phyloP scores from a whole-genome alignment of 2,329 filamentous ascomycete genomes.

The Cladosporium phlei region DNA sequence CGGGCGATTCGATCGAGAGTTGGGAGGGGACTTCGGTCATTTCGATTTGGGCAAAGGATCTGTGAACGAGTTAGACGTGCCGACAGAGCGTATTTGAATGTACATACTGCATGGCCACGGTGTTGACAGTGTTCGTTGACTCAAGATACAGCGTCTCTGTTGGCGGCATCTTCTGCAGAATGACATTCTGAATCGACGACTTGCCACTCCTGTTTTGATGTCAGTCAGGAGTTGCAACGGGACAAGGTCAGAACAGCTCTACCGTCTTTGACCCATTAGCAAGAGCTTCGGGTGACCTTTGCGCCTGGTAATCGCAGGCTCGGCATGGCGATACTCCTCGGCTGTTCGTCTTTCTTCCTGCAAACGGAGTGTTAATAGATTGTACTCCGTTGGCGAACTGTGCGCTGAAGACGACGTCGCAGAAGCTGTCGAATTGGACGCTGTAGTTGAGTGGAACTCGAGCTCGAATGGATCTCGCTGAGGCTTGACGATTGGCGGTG shows the following conservation, averaged over 20 bases:
- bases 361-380: conserved; percentile 27
- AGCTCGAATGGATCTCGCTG: conserved; percentile 29
- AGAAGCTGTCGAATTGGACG: conserved; percentile 18
- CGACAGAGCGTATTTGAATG: neutral
- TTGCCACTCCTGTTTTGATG: conserved; percentile 73
- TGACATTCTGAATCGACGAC: conserved; percentile 95
- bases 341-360: conserved; percentile 23
- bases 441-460: conserved; percentile 17
- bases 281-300: conserved; percentile 64
- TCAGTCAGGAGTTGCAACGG: conserved; percentile 19
- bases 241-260: conserved; percentile 27
- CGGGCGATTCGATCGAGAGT: conserved; percentile 84
- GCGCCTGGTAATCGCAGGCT: conserved; percentile 18
- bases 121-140: conserved; percentile 89
- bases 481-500: conserved; percentile 22
- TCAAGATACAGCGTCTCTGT: conserved; percentile 95
- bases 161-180: conserved; percentile 97
- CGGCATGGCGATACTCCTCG: conserved; percentile 5
- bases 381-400: conserved; percentile 25
- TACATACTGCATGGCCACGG: conserved; percentile 87
- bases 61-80: conserved; percentile 34
- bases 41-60: conserved; percentile 98
- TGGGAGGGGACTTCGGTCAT: conserved; percentile 97
- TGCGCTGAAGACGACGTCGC: conserved; percentile 24
- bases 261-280: conserved; percentile 95